A percentile compares a stretch with the other conserved stretches of the same genome.
phyloP scores from a whole-genome alignment of 352 stramenopile genomes.

The Pythium phragmiticola region DNA sequence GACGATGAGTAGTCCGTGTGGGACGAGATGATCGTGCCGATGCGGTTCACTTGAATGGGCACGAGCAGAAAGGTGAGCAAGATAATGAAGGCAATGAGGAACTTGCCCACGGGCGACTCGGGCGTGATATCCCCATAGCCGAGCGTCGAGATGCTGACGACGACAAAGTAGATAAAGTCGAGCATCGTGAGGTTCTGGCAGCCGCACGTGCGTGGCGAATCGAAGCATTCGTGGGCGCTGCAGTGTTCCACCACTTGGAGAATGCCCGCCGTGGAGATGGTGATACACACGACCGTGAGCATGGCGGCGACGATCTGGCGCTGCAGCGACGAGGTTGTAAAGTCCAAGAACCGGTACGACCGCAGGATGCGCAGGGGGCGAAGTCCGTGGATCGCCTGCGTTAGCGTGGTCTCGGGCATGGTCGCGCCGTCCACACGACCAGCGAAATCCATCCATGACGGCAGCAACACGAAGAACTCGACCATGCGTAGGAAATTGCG shows the following conservation, averaged over 20 bases:
- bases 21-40: constrained; percentile 75
- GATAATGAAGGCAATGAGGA: constrained; percentile 80
- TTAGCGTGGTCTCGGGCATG: constrained; percentile 12
- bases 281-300: constrained; percentile 70
- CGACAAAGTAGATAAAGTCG: constrained; percentile 79
- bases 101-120: constrained; percentile 61
- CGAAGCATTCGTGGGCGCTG: constrained; percentile 10
- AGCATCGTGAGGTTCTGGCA: constrained; percentile 70
- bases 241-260: constrained; percentile 72
- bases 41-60: constrained; percentile 73
- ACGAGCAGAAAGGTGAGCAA: constrained; percentile 83
- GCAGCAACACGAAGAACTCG: constrained; percentile 61
- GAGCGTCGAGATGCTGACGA: constrained; percentile 85
- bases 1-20: constrained; percentile 79
- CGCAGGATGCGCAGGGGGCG: constrained; percentile 65
- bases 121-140: constrained; percentile 82
- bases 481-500: constrained; percentile 45
- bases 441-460: constrained; percentile 47
- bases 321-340: constrained; percentile 71
- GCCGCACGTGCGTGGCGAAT: constrained; percentile 20
- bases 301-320: constrained; percentile 58
- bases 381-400: constrained; percentile 38
- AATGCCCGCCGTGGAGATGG: constrained; percentile 64
- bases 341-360: constrained; percentile 71
- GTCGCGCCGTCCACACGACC: not conserved